phyloP scores from a whole-genome alignment of 2,329 filamentous ascomycete species.

The Didymella pinodella region DNA sequence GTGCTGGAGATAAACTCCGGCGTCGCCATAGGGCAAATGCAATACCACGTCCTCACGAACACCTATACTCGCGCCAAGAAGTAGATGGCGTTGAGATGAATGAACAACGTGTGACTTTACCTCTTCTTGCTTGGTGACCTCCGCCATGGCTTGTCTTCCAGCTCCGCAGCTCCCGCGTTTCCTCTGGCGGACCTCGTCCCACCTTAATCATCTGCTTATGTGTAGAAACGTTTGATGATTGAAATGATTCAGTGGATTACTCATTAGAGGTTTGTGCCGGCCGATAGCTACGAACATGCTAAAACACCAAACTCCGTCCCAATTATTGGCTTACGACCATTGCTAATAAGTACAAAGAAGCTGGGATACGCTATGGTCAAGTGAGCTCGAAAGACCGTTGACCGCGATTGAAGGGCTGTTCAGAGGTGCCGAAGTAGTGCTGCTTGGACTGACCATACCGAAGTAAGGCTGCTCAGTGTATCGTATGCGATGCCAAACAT shows the following conservation, averaged over 20 bases:
- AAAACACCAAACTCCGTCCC: neutral
- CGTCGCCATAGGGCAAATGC: slow-evolving; percentile 46
- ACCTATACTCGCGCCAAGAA: slow-evolving; percentile 1
- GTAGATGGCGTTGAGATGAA: neutral
- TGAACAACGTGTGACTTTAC: neutral
- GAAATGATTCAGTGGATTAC: slow-evolving; percentile 1
- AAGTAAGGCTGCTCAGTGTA: slow-evolving; percentile 1
- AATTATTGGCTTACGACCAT: slow-evolving; percentile 6
- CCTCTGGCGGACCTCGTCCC: neutral
- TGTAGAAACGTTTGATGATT: neutral
- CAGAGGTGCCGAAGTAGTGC: neutral
- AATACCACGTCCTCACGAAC: slow-evolving; percentile 48
- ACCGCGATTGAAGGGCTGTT: neutral
- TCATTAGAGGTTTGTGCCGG: slow-evolving; percentile 4
- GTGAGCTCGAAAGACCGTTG: neutral
- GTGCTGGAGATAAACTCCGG: slow-evolving; percentile 40
- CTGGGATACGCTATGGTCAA: neutral
- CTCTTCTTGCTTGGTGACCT: neutral
- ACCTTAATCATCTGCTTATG: neutral
- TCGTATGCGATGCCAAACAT: slow-evolving; percentile 5
- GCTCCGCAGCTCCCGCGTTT: neutral
- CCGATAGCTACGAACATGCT: neutral
- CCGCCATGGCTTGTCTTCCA: neutral
- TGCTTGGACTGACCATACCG: slow-evolving; percentile 6
- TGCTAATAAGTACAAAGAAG: slow-evolving; percentile 17